These are phyloP conservation scores for Cornus kousa DNA, from an alignment of 148 eudicot genomes.

Conservation along the genomic window DNA sequence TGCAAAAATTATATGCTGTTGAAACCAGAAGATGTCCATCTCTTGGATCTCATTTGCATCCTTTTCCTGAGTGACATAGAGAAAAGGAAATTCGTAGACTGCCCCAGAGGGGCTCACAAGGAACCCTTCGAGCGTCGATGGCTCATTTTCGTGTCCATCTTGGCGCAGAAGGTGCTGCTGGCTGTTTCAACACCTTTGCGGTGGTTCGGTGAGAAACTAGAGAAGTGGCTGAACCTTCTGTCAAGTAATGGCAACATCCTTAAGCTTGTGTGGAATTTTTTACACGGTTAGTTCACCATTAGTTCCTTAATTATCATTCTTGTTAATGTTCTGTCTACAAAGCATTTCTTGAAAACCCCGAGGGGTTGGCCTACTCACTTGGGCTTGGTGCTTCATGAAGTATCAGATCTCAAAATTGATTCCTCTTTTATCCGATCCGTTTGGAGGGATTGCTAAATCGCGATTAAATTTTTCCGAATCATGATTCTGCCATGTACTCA, in stretches of 20 bases:
- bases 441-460: no score
- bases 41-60: slow-evolving; percentile 15
- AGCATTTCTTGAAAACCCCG: no score
- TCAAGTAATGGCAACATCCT: slow-evolving; percentile 14
- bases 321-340: no score
- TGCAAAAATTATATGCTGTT: slow-evolving; percentile 25
- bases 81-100: slow-evolving; percentile 27
- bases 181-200: slow-evolving; percentile 14
- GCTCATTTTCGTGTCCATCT: slow-evolving; percentile 29
- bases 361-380: no score
- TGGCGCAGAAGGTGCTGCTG: slow-evolving; percentile 22
- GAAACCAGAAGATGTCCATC: slow-evolving; percentile 21
- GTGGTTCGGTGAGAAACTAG: slow-evolving; percentile 21
- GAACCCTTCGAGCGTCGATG: slow-evolving; percentile 20
- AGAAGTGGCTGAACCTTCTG: slow-evolving; percentile 30
- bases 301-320: no score
- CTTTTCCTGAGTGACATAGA: slow-evolving; percentile 22
- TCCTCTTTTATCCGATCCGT: no score
- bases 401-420: no score
- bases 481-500: no score
- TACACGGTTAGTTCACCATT: slow-evolving; percentile 12
- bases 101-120: slow-evolving; percentile 7
- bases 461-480: no score
- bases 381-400: no score
- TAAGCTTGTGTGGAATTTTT: slow-evolving; percentile 16